Percentiles rank a stretch among this genome's conserved stretches.
Evolutionary conservation across 176 grass and related monocot species (phyloP).

Genomic region (Triticum monococcum): DNA sequence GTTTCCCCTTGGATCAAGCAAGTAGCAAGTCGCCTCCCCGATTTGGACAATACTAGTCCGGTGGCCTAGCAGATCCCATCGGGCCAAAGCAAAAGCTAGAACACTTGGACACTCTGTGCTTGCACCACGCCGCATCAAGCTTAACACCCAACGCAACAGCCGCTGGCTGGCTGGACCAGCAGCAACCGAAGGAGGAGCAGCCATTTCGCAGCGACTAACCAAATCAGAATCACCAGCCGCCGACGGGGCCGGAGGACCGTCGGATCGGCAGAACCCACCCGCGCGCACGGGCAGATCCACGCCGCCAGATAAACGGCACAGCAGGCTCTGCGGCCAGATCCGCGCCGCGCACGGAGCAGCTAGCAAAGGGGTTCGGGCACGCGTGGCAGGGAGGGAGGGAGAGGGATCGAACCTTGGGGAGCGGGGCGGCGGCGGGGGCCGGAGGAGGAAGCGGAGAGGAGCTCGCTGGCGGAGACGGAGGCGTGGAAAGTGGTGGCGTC

Average conservation of each 20-base stretch:
- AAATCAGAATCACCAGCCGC: background rate
- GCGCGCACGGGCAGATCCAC: background rate
- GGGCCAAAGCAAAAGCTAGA: background rate
- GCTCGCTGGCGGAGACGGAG: background rate
- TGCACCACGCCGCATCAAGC: background rate
- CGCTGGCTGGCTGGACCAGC: background rate
- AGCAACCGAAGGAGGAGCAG: background rate
- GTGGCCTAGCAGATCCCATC: background rate
- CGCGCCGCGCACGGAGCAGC: background rate
- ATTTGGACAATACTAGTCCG: background rate
- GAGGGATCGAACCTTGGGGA: constrained; percentile 14
- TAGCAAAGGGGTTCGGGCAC: background rate
- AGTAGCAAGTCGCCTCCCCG: background rate
- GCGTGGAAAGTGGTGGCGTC: too few species aligned
- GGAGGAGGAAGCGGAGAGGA: background rate
- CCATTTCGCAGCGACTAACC: background rate
- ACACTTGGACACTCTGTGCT: background rate
- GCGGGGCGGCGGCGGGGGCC: background rate
- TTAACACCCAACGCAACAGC: background rate
- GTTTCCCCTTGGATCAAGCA: background rate
- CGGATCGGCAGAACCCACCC: background rate
- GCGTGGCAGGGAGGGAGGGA: background rate
- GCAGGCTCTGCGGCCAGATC: background rate
- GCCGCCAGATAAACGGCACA: too few species aligned
- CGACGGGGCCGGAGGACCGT: background rate